phyloP scores from a whole-genome alignment of 371 early-diverging fungal species.

The Rhizopus stolonifer region DNA sequence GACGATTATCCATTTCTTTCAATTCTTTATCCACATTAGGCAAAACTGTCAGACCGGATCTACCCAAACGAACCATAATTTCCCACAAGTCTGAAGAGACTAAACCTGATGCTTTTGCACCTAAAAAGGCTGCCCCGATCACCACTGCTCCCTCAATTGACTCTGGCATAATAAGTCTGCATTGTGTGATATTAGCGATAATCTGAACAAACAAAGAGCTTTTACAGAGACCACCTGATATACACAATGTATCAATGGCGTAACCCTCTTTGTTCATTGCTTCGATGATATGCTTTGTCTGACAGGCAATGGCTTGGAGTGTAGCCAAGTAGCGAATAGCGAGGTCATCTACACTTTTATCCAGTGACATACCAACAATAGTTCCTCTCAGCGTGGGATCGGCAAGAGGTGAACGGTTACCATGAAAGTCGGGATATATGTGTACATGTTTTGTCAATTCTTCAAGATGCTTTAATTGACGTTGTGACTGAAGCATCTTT shows the following conservation, averaged over 20 bases:
- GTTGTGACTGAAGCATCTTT: conserved; percentile 25
- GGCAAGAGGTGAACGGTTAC: conserved; percentile 74
- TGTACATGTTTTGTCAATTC: conserved; percentile 57
- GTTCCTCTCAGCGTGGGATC: conserved; percentile 68
- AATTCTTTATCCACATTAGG: conserved; percentile 40
- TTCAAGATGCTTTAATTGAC: conserved; percentile 29
- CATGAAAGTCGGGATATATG: conserved; percentile 77
- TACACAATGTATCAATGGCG: conserved; percentile 56
- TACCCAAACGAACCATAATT: conserved; percentile 58
- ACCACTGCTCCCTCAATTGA: conserved; percentile 67
- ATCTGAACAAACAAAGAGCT: conserved; percentile 64
- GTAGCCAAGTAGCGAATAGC: conserved; percentile 65
- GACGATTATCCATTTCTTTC: conserved; percentile 48
- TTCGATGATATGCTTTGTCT: conserved; percentile 64
- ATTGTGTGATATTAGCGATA: conserved; percentile 59
- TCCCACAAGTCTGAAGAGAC: conserved; percentile 43
- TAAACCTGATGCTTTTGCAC: conserved; percentile 57
- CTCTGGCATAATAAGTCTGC: conserved; percentile 56
- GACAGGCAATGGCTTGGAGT: conserved; percentile 62
- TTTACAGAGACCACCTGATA: conserved; percentile 72
- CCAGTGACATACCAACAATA: conserved; percentile 61
- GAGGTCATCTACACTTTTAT: conserved; percentile 55
- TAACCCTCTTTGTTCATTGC: conserved; percentile 54
- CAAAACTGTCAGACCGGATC: conserved; percentile 50
- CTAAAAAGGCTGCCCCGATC: conserved; percentile 70